Evolutionary conservation across 1,139 yeast species (phyloP), one percentile per base, ranked within the genome.

Genomic region (Scheffersomyces segobiensis): DNA sequence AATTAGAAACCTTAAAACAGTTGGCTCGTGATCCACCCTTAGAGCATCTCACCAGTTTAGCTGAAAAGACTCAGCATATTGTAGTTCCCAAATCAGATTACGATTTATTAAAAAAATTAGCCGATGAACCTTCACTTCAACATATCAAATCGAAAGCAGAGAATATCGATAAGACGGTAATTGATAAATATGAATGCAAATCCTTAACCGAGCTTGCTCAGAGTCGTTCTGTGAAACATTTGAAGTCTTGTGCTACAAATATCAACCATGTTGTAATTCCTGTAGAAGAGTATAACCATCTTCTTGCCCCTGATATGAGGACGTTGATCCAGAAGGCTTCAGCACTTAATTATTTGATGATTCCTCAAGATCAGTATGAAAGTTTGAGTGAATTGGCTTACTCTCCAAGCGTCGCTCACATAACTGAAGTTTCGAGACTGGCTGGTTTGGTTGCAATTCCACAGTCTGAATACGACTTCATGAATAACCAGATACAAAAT

Each of bases 401-500:
- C 17, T 48, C 59, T 12, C 65, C 64, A 18, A 49, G 57, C 18
- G 54, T 51, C 24, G 63, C 59, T 18, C 63, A 67, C 6, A 57
- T 69, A 17, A 22, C 59, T 8, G 59, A 60, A 20, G 60, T 67
- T 49, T 66, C 69, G 24, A 55, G 58, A 46, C 50, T 55, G 48
- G 62, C 53, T 54, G 73, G 72, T 7, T 65, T 65, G 32, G 61
- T 67, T 5, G 59, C 65, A 19, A 55, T 63, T 32, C 48, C 59
- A 12, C 56, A 52, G 21, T 53, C 57, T 20, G 67, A 64, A 22
- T 68, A 72, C 57, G 63, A 69, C 3, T 66, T 65, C 6, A 64
- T 78, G 53, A 48, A 60, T 51, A 58, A 57, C 14, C 67, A 67
- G 52, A 73, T 77, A 2, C 64, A 70, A 24, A 63, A 70, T 2